Evolutionary conservation across 2,329 filamentous ascomycete genomes (phyloP).

Genomic region (Monilinia laxa): DNA sequence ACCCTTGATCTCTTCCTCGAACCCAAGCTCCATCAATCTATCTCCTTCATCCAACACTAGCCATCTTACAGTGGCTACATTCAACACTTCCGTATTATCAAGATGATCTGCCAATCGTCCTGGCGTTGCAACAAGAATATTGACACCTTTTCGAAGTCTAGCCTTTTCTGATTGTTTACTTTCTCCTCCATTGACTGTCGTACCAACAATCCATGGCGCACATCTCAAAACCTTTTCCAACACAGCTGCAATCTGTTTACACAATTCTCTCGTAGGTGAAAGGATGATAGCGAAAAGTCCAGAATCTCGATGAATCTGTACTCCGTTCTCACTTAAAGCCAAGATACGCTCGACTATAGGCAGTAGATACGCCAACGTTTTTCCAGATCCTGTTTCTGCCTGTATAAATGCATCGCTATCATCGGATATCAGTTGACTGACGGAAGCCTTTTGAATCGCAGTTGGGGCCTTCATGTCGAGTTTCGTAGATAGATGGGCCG

Average conservation of each 20-base stretch:
- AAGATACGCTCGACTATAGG: slow-evolving; percentile 89
- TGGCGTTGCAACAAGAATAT: slow-evolving; percentile 93
- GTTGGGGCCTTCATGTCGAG: slow-evolving; percentile 88
- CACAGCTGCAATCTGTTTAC: slow-evolving; percentile 88
- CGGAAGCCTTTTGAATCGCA: slow-evolving; percentile 87
- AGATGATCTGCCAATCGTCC: slow-evolving; percentile 89
- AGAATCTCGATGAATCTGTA: slow-evolving; percentile 74
- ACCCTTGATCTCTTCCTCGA: slow-evolving; percentile 88
- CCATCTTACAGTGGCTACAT: slow-evolving; percentile 88
- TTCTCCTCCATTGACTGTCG: slow-evolving; percentile 72
- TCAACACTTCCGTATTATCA: slow-evolving; percentile 84
- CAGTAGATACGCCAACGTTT: slow-evolving; percentile 92
- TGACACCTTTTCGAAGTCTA: slow-evolving; percentile 88
- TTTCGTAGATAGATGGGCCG: slow-evolving; percentile 79
- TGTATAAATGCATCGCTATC: slow-evolving; percentile 94
- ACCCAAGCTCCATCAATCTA: slow-evolving; percentile 96
- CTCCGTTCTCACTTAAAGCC: slow-evolving; percentile 60
- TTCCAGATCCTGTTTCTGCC: slow-evolving; percentile 95
- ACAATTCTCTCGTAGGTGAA: slow-evolving; percentile 88
- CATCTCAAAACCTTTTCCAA: slow-evolving; percentile 83
- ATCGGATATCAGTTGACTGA: slow-evolving; percentile 74
- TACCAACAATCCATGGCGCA: slow-evolving; percentile 90
- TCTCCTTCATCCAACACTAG: slow-evolving; percentile 94
- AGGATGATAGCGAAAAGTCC: slow-evolving; percentile 93
- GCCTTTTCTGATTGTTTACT: slow-evolving; percentile 83